A percentile compares a stretch with the other conserved stretches of the same genome.
phyloP scores from a whole-genome alignment of 2,329 filamentous ascomycete genomes.

The Didymella lethalis region DNA sequence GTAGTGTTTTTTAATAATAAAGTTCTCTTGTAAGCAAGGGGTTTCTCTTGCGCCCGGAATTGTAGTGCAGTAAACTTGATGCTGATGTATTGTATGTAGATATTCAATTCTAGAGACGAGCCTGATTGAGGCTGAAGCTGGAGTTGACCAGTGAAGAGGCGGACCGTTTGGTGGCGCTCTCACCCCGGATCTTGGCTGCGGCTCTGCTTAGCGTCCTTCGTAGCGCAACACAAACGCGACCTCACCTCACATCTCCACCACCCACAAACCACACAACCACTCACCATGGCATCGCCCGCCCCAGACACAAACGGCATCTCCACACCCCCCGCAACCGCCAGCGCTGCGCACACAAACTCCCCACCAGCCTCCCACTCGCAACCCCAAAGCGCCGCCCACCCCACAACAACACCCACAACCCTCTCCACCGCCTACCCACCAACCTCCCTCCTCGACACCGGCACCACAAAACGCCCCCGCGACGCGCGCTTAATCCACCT shows the following conservation, averaged over 20 bases:
- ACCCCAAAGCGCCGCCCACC: constrained; percentile 30
- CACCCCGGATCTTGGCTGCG: constrained; percentile 28
- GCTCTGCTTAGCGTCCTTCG: too few species aligned
- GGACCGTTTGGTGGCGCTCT: constrained; percentile 2
- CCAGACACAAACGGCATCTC: constrained; percentile 51
- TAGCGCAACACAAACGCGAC: neutral
- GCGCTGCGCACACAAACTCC: constrained; percentile 41
- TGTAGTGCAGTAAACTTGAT: too few species aligned
- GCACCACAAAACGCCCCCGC: constrained; percentile 66
- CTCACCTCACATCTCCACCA: constrained; percentile 4
- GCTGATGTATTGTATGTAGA: too few species aligned
- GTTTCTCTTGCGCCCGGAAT: too few species aligned
- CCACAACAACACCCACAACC: constrained; percentile 22
- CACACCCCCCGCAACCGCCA: constrained; percentile 47
- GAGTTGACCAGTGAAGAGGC: too few species aligned
- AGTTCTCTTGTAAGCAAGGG: too few species aligned
- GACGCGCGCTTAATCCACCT: constrained; percentile 82
- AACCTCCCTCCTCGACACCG: constrained; percentile 46
- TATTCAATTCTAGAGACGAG: too few species aligned
- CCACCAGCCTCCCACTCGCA: constrained; percentile 42
- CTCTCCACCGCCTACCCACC: constrained; percentile 39
- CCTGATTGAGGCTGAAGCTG: too few species aligned
- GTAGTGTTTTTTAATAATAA: neutral
- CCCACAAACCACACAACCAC: constrained; percentile 11
- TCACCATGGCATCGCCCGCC: constrained; percentile 50